These are phyloP conservation scores for Globisporangium acanthophoron DNA, from an alignment of 352 stramenopile species.

Conservation along the genomic window DNA sequence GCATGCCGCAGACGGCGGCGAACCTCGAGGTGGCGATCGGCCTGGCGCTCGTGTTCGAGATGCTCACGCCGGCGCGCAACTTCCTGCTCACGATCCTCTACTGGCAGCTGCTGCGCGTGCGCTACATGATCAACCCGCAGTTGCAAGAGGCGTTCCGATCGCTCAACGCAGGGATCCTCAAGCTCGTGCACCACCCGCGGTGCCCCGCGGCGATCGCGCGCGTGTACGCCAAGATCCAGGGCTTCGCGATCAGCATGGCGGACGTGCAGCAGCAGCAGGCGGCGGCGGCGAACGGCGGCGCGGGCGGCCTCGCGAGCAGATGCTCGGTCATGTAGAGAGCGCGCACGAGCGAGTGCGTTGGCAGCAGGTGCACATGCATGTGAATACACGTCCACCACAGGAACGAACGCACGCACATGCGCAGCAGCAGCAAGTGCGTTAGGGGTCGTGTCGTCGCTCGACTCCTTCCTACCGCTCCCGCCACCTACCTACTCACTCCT, in stretches of 20 bases:
- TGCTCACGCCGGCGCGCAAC: slow-evolving; percentile 81
- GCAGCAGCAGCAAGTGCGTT: neutral
- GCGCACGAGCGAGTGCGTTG: neutral
- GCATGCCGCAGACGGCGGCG: slow-evolving; percentile 67
- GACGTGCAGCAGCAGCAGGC: slow-evolving; percentile 43
- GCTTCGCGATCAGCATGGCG: slow-evolving; percentile 64
- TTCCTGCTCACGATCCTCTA: slow-evolving; percentile 84
- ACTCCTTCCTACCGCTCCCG: neutral
- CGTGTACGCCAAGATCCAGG: slow-evolving; percentile 66
- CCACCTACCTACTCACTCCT: slow-evolving; percentile 14
- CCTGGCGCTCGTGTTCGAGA: slow-evolving; percentile 70
- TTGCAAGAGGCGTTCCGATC: slow-evolving; percentile 77
- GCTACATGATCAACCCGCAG: slow-evolving; percentile 89
- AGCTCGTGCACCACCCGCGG: slow-evolving; percentile 56
- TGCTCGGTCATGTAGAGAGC: slow-evolving; percentile 69
- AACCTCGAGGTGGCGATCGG: slow-evolving; percentile 84
- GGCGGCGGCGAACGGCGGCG: slow-evolving; percentile 21
- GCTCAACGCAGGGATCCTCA: slow-evolving; percentile 59
- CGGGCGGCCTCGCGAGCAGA: slow-evolving; percentile 32
- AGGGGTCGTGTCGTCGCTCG: neutral
- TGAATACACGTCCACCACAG: too few species aligned
- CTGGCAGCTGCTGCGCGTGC: slow-evolving; percentile 88
- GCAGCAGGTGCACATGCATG: too few species aligned
- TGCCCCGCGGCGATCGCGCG: slow-evolving; percentile 49
- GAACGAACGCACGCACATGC: neutral